Base-by-base conservation (phyloP, 139 green algal genomes). In the Cymbomonas tetramitiformis region DNA sequence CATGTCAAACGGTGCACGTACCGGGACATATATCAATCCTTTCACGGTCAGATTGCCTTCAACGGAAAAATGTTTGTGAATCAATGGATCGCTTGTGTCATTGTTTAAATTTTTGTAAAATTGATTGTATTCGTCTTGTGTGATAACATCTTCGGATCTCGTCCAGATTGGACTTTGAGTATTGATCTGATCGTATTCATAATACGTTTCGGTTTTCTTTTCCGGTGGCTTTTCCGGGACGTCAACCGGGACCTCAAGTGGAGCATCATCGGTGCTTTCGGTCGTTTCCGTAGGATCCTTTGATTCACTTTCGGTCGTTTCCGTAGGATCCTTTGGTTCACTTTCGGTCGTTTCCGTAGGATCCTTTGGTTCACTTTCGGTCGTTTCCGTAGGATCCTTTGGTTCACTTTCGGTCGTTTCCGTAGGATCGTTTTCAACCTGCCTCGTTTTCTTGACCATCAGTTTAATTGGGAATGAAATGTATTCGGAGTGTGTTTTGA, bases 401-500 rank as follows among this genome's bases (percentile, higher is more conserved):
- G n/a, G n/a, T n/a, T n/a, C n/a, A n/a, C n/a, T n/a, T n/a, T n/a
- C n/a, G n/a, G n/a, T n/a, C n/a, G n/a, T n/a, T n/a, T n/a, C n/a
- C n/a, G n/a, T n/a, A n/a, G n/a, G n/a, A n/a, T n/a, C 72, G 65
- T 96, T 84, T 36, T 74, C 58, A 31, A 94, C 83, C 72, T 89
- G 56, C 58, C 76, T 80, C 7, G 52, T 71, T 32, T 71, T 54
- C 31, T 58, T 58, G 29, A 56, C 61, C 59, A 67, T 94, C 33
- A 88, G 69, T 75, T 94, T 86, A 76, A 98, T 96, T 63, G 91
- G 91, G 78, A 97, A 98, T 33, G 74, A 71, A 62, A 98, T 96
- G 75, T 97, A 98, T 79, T 98, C 85, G 24, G 67, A 85, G 82
- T 98, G 96, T 77, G 93, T 85, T 79, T 94, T 94, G 56, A 98